phyloP scores from a whole-genome alignment of 139 green algal species.

The Chlamydomonas schloesseri region DNA sequence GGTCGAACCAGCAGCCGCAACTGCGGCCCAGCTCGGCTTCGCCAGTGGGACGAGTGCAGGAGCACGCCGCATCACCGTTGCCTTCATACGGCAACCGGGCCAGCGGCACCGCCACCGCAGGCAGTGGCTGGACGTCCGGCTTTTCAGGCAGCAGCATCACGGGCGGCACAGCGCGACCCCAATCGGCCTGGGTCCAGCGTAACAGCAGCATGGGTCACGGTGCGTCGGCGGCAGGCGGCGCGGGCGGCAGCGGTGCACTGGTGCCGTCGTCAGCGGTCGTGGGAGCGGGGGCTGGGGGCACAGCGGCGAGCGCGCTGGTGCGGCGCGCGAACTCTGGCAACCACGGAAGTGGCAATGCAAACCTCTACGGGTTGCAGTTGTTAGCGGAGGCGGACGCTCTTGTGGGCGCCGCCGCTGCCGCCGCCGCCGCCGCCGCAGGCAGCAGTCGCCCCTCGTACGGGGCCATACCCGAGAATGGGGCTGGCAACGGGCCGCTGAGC shows the following conservation, averaged over 20 bases:
- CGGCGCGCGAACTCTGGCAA: neutral
- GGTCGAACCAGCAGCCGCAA: neutral
- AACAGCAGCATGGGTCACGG: neutral
- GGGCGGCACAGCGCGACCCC: slow-evolving; percentile 1
- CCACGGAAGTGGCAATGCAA: neutral
- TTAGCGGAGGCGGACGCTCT: neutral
- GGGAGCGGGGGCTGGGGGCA: no score
- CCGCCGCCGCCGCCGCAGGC: neutral
- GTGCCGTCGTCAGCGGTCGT: no score
- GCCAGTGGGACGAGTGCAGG: slow-evolving; percentile 8
- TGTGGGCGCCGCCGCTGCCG: neutral
- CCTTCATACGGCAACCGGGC: neutral
- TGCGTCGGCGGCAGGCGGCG: neutral
- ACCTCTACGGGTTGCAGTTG: neutral
- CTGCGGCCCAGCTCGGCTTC: slow-evolving; percentile 35
- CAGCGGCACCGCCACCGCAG: neutral
- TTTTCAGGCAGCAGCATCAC: neutral
- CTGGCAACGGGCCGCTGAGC: no score
- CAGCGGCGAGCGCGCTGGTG: neutral
- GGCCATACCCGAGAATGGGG: neutral
- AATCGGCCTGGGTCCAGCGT: slow-evolving; percentile 12
- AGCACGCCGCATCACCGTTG: neutral
- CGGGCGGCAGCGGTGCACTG: no score
- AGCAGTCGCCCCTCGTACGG: neutral
- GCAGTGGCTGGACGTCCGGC: neutral